Evolutionary conservation across 1,284 basidiomycete species (phyloP), one percentile per base, ranked within the genome.

Genomic region (Naganishia liquefaciens): DNA sequence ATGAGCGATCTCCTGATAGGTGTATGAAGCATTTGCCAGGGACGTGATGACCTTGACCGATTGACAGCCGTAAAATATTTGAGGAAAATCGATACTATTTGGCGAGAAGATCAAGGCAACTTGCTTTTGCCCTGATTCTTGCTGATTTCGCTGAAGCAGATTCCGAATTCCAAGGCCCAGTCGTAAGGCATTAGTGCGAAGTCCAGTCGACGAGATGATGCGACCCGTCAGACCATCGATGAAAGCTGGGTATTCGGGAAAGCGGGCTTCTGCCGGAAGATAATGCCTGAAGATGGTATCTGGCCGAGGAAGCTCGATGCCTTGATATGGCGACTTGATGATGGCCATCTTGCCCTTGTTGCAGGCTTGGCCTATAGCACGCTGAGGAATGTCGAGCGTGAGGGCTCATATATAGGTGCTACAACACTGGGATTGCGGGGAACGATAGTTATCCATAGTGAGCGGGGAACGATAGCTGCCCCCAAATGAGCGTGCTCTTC

Each of bases 11-110:
- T 80, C 79, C 7, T 68, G 39, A 6, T 73, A 68, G 21, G 74
- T 72, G 68, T 74, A 78, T 19, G 69, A 74, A 47, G 72, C 73
- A 60, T 77, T 79, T 10, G 73, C 75, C 0, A 77, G 75, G 1
- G 75, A 75, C 10, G 74, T 71, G n/a, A 74, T 67, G 9, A 71
- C 52, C 3, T 73, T 74, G 0, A 71, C 69, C 2, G 75, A 74
- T 54, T 78, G 69, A 82, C 80, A 71, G 2, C 85, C 88, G 49
- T 85, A 83, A 4, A 87, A 72, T 15, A 84, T 81, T 51, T 87
- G 79, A 0, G 87, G 86, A 83, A 85, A 90, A 33, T 81, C 80
- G 46, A 90, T 71, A n/a, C 80, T 83, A 75, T 90, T 90, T 7
- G 79, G 70, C 3, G 76, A 73, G 66, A 77, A 80, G 28, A 65